Conservation (phyloP, 1,284 basidiomycete species). For the Trichosporon sp. region DNA sequence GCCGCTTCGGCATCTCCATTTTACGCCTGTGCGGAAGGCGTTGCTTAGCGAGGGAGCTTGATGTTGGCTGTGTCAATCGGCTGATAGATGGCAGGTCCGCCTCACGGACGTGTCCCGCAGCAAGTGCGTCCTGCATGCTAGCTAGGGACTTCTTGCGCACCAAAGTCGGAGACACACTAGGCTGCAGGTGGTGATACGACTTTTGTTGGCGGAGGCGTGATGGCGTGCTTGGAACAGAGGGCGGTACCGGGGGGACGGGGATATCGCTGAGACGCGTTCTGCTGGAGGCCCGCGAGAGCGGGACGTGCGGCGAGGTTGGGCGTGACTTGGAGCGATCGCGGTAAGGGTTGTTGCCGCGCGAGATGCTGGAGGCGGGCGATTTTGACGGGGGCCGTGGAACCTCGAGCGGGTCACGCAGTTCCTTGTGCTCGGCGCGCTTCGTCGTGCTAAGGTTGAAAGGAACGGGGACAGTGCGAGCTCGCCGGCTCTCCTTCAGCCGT, state of each 20-base stretch:
- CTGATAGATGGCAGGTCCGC: slow-evolving; percentile 29
- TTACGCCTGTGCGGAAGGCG: slow-evolving; percentile 66
- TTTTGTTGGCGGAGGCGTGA: slow-evolving; percentile 51
- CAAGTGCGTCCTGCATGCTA: slow-evolving; percentile 47
- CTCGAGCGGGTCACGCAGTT: slow-evolving; percentile 12
- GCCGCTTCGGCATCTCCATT: slow-evolving; percentile 72
- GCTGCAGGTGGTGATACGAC: slow-evolving; percentile 45
- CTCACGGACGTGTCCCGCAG: slow-evolving; percentile 31
- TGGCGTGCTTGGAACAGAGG: slow-evolving; percentile 25
- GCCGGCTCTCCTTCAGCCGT: slow-evolving; percentile 37
- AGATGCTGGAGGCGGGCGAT: slow-evolving; percentile 9
- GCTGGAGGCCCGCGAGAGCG: background rate
- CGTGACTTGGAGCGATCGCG: background rate
- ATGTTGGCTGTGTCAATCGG: slow-evolving; percentile 79
- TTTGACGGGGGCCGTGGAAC: slow-evolving; percentile 8
- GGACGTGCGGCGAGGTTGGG: slow-evolving; percentile 2
- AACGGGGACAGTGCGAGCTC: slow-evolving; percentile 33
- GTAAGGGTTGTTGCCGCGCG: slow-evolving; percentile 2
- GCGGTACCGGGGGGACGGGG: slow-evolving; percentile 1
- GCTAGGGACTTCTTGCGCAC: slow-evolving; percentile 50
- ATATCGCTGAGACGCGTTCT: slow-evolving; percentile 12
- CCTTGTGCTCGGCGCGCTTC: slow-evolving; percentile 13
- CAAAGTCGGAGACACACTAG: slow-evolving; percentile 38
- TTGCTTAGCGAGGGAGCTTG: slow-evolving; percentile 67
- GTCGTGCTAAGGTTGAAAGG: slow-evolving; percentile 31